These are phyloP conservation scores for Alternaria sp. DNA, from an alignment of 2,329 filamentous ascomycete species.

Conservation along the genomic window DNA sequence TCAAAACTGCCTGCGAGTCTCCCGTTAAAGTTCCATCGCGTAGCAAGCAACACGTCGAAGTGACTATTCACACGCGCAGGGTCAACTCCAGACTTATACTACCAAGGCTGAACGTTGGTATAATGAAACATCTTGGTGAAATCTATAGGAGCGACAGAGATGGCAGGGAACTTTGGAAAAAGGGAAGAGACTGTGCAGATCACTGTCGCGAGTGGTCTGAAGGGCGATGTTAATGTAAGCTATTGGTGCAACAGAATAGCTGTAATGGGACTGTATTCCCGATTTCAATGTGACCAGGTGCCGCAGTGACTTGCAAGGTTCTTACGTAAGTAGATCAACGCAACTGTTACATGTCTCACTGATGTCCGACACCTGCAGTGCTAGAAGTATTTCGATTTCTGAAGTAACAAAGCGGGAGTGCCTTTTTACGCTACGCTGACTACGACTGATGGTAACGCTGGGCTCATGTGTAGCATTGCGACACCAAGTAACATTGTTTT, in stretches of 20 bases:
- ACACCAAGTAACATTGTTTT: not conserved
- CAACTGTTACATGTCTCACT: not conserved
- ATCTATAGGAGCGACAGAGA: not conserved
- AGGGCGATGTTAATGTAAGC: not conserved
- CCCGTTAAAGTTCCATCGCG: not conserved
- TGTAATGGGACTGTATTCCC: not conserved
- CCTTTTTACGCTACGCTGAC: no score
- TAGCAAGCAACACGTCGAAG: not conserved
- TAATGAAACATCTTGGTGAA: not conserved
- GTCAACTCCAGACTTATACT: not conserved
- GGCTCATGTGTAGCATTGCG: no score
- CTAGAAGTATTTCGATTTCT: no score
- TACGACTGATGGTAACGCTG: no score
- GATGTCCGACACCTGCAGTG: no score
- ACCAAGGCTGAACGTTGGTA: not conserved
- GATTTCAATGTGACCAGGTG: not conserved
- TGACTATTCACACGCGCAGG: not conserved
- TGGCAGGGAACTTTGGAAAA: not conserved
- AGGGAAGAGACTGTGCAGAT: not conserved
- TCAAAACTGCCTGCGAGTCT: not conserved
- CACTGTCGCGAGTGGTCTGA: not conserved
- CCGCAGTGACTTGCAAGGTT: not conserved
- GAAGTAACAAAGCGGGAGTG: no score
- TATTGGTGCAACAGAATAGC: not conserved
- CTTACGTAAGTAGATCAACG: not conserved